Conservation (phyloP, 2,329 filamentous ascomycete species). For the Phymatotrichopsis omnivora region DNA sequence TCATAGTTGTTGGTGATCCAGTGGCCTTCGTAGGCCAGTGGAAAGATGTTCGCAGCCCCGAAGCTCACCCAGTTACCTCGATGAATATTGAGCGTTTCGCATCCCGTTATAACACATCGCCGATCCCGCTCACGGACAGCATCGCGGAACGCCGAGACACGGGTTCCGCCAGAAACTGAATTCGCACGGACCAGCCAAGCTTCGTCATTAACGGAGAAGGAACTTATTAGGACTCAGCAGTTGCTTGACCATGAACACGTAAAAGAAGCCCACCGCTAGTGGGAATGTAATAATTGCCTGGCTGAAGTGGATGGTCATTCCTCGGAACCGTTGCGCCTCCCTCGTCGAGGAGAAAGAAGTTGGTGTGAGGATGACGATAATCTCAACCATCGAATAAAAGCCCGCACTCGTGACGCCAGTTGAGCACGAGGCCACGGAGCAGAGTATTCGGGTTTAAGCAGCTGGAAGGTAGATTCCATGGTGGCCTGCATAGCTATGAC, state of each 20-base stretch:
- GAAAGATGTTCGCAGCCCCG: slow-evolving; percentile 32
- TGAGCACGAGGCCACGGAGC: slow-evolving; percentile 24
- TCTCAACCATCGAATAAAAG: slow-evolving; percentile 32
- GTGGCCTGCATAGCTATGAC: no score
- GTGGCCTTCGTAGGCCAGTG: slow-evolving; percentile 26
- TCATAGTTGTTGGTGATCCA: slow-evolving; percentile 26
- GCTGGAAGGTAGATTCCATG: no score
- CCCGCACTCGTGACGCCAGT: slow-evolving; percentile 30
- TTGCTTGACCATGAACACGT: neutral
- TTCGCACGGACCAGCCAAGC: slow-evolving; percentile 14
- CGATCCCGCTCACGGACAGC: slow-evolving; percentile 26
- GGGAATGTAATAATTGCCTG: slow-evolving; percentile 22
- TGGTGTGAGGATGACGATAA: slow-evolving; percentile 27
- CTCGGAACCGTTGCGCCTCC: slow-evolving; percentile 1
- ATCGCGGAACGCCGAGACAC: slow-evolving; percentile 21
- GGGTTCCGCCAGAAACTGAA: slow-evolving; percentile 17
- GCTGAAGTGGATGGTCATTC: slow-evolving; percentile 12
- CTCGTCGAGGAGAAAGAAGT: neutral
- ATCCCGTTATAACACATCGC: slow-evolving; percentile 25
- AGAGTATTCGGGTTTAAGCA: no score
- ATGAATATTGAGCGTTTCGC: slow-evolving; percentile 4
- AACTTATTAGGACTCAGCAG: slow-evolving; percentile 13
- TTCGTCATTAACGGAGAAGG: slow-evolving; percentile 21
- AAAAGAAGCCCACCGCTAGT: slow-evolving; percentile 14
- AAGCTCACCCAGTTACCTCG: slow-evolving; percentile 29